Percentiles rank a stretch among this genome's conserved stretches.
Evolutionary conservation across 768 basidiomycete species (phyloP).

Genomic region (Lactarius evosmus): DNA sequence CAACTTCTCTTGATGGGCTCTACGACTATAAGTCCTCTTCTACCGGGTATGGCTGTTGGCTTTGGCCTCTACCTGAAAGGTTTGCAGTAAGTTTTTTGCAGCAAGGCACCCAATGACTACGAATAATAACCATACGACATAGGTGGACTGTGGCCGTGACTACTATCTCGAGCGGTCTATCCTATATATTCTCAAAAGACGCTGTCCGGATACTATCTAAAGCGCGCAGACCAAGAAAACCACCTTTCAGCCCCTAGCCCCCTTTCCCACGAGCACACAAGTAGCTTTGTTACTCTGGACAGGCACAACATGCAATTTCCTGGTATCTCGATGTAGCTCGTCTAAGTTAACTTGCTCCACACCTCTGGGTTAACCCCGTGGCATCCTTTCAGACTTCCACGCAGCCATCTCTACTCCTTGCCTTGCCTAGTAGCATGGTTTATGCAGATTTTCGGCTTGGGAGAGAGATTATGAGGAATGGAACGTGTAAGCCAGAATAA

Average conservation of each 20-base stretch:
- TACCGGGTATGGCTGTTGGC: conserved; percentile 55
- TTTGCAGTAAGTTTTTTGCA: conserved; percentile 34
- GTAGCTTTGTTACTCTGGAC: not conserved
- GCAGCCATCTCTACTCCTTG: not conserved
- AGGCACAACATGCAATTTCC: not conserved
- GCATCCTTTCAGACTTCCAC: not conserved
- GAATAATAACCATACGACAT: not conserved
- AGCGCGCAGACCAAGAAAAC: conserved; percentile 11
- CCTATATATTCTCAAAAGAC: conserved; percentile 73
- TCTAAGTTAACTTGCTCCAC: not conserved
- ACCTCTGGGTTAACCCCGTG: not conserved
- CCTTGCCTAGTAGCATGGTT: not conserved
- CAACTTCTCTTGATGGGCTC: conserved; percentile 89
- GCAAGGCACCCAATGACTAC: not conserved
- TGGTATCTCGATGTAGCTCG: not conserved
- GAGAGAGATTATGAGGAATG: not conserved
- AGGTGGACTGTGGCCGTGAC: conserved; percentile 88
- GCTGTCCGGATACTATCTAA: conserved; percentile 54
- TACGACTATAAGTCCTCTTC: conserved; percentile 80
- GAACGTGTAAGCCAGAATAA: not conserved
- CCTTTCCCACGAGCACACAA: not conserved
- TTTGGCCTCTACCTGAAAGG: conserved; percentile 70
- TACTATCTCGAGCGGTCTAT: conserved; percentile 88
- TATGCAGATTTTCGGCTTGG: not conserved
- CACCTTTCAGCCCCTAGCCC: conserved; percentile 3